Conservation (phyloP, 1,284 basidiomycete species). For the Tilletia indica region DNA sequence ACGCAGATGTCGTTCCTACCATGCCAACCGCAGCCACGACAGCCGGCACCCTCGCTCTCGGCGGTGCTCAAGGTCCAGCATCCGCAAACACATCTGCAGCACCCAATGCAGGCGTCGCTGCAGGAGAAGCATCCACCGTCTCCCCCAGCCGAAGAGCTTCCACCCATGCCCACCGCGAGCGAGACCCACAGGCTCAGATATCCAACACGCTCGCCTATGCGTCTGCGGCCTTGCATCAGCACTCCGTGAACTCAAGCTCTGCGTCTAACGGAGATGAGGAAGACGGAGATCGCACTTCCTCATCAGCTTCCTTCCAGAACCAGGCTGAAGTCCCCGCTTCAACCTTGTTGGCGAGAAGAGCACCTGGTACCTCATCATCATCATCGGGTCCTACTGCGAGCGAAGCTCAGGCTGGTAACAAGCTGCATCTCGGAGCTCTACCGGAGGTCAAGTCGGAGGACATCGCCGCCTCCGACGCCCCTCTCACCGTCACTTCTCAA, state of each 20-base stretch:
- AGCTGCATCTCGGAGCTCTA: background rate
- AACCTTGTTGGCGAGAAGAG: background rate
- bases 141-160: slow-evolving; percentile 13
- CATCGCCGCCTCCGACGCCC: background rate
- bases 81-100: too few species aligned
- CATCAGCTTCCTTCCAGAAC: background rate
- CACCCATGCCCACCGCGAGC: background rate
- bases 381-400: background rate
- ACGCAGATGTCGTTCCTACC: background rate
- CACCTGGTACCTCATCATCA: background rate
- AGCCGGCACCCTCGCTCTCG: background rate
- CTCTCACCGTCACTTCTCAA: background rate
- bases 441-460: background rate
- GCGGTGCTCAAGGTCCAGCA: too few species aligned
- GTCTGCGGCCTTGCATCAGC: background rate
- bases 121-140: background rate
- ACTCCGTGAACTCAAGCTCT: background rate
- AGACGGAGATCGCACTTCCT: slow-evolving; percentile 3
- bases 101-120: background rate
- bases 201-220: slow-evolving; percentile 8
- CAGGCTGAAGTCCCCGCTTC: background rate
- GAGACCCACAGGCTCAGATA: background rate
- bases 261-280: slow-evolving; percentile 12
- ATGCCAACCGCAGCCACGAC: background rate
- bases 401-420: background rate